These are phyloP conservation scores for Globisporangium okanoganense DNA, from an alignment of 352 stramenopile genomes.

Conservation along the genomic window DNA sequence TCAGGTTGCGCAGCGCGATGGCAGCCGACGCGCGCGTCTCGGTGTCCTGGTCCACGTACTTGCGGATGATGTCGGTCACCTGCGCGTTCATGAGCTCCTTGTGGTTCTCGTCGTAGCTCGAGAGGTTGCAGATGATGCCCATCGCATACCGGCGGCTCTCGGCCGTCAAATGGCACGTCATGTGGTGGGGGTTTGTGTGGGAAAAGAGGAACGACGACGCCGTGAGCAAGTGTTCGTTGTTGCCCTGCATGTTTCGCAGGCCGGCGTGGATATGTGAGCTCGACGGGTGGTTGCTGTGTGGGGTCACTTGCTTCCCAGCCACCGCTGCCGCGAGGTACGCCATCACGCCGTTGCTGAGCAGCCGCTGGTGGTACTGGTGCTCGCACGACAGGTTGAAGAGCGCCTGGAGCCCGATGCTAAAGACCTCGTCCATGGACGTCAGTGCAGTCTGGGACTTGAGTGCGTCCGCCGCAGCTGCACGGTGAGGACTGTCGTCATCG, in stretches of 20 bases:
- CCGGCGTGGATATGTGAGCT: slow-evolving; percentile 1
- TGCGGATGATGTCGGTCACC: slow-evolving; percentile 62
- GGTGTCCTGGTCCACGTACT: slow-evolving; percentile 64
- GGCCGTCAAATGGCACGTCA: slow-evolving; percentile 19
- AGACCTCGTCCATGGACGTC: slow-evolving; percentile 46
- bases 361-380: slow-evolving; percentile 57
- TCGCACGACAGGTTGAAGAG: slow-evolving; percentile 80
- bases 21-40: slow-evolving; percentile 64
- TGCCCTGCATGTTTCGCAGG: background rate
- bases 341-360: slow-evolving; percentile 72
- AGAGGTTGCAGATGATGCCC: slow-evolving; percentile 74
- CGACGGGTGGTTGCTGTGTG: background rate
- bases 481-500: background rate
- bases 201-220: slow-evolving; percentile 15
- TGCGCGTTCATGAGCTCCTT: slow-evolving; percentile 76
- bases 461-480: background rate
- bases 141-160: slow-evolving; percentile 57
- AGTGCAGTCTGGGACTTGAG: background rate
- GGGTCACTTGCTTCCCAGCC: slow-evolving; percentile 20
- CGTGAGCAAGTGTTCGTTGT: slow-evolving; percentile 2
- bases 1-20: slow-evolving; percentile 76
- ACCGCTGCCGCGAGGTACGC: slow-evolving; percentile 58
- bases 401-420: slow-evolving; percentile 64
- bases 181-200: slow-evolving; percentile 2
- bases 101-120: slow-evolving; percentile 73